A percentile compares a stretch with the other conserved stretches of the same genome.
Evolutionary conservation across 2,329 filamentous ascomycete species (phyloP).

Genomic region (Exserohilum rostratum): DNA sequence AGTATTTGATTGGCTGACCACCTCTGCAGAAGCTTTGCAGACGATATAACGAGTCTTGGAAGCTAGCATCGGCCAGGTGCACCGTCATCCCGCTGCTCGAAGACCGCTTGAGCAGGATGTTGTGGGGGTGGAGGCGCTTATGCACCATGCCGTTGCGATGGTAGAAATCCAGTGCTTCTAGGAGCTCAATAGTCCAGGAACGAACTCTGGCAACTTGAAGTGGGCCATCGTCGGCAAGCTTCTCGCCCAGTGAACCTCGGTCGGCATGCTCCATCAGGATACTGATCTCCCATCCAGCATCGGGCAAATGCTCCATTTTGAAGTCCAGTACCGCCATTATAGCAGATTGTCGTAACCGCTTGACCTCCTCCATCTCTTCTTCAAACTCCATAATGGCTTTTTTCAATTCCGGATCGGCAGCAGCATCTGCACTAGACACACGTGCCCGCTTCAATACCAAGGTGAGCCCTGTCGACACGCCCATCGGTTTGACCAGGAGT

Average conservation of each 20-base stretch:
- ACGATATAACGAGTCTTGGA: slow-evolving; percentile 70
- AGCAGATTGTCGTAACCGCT: slow-evolving; percentile 75
- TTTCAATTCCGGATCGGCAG: slow-evolving; percentile 70
- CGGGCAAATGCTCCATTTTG: slow-evolving; percentile 66
- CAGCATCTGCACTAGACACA: slow-evolving; percentile 60
- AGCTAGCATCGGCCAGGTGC: slow-evolving; percentile 77
- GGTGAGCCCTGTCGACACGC: slow-evolving; percentile 54
- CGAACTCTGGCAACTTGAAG: slow-evolving; percentile 77
- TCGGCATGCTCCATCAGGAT: slow-evolving; percentile 78
- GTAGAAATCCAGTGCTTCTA: slow-evolving; percentile 86
- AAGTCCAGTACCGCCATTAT: slow-evolving; percentile 82
- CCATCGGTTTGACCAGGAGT: slow-evolving; percentile 73
- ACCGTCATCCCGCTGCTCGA: slow-evolving; percentile 68
- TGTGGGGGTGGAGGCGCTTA: slow-evolving; percentile 78
- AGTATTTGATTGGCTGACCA: slow-evolving; percentile 61
- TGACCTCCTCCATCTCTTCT: slow-evolving; percentile 74
- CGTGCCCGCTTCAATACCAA: slow-evolving; percentile 66
- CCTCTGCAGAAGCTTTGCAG: slow-evolving; percentile 62
- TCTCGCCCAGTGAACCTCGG: slow-evolving; percentile 80
- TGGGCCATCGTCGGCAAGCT: slow-evolving; percentile 78
- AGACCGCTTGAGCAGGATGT: slow-evolving; percentile 77
- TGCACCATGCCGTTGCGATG: slow-evolving; percentile 86
- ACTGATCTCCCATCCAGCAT: slow-evolving; percentile 70
- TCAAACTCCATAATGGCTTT: slow-evolving; percentile 79
- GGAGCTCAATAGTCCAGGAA: slow-evolving; percentile 87